These are phyloP conservation scores for Monosporascus sp. DNA, from an alignment of 2,329 filamentous ascomycete species.

Conservation along the genomic window DNA sequence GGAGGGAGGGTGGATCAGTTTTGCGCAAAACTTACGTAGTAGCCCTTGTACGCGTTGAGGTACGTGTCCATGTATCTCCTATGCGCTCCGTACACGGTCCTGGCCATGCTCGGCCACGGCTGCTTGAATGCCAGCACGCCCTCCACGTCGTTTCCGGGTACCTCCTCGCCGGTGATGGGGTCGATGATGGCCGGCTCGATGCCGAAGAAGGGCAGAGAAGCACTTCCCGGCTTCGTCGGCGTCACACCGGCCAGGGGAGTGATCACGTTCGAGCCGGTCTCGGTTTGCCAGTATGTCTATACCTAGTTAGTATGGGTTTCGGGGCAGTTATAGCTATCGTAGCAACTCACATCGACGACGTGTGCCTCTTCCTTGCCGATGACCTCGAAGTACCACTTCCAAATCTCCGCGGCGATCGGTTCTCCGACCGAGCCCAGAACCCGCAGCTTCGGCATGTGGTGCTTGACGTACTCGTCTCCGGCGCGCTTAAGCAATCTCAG, in stretches of 20 bases:
- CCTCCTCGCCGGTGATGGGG: constrained; percentile 88
- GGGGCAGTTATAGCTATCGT: not conserved
- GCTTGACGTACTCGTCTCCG: constrained; percentile 85
- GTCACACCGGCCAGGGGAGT: constrained; percentile 88
- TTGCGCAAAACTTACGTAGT: constrained; percentile 67
- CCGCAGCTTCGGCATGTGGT: constrained; percentile 81
- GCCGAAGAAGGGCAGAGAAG: constrained; percentile 95
- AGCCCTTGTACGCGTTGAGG: constrained; percentile 94
- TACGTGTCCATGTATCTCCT: constrained; percentile 99
- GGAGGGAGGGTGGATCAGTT: not conserved
- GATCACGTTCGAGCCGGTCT: constrained; percentile 95
- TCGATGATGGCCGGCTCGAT: constrained; percentile 98
- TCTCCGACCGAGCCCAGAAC: constrained; percentile 94
- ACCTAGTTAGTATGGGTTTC: constrained; percentile 10
- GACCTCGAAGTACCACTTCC: constrained; percentile 98
- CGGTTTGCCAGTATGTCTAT: constrained; percentile 99
- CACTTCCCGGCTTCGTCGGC: constrained; percentile 92
- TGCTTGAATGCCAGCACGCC: constrained; percentile 97
- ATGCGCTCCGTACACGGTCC: constrained; percentile 95
- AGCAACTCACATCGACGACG: constrained; percentile 76
- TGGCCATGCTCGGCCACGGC: constrained; percentile 96
- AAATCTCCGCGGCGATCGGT: constrained; percentile 94
- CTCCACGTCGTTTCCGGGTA: constrained; percentile 93
- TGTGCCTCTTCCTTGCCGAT: constrained; percentile 93
- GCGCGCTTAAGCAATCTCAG: constrained; percentile 91